Base-by-base conservation (phyloP, 2,329 filamentous ascomycete genomes). In the Ceratocystis colombiana region DNA sequence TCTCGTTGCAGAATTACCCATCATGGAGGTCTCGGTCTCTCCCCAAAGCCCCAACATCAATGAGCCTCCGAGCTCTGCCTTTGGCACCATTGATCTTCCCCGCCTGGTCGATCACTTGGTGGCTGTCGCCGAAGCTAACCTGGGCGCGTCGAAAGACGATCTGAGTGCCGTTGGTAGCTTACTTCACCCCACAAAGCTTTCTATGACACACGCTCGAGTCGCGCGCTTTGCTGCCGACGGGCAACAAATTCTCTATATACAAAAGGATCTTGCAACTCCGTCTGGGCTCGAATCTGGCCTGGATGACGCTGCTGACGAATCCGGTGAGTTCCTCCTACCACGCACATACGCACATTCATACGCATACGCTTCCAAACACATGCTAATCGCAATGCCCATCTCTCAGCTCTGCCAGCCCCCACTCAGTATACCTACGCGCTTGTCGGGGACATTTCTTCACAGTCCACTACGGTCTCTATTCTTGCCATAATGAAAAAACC, bases 401-500 rank as follows among this genome's bases (percentile, higher is more conserved):
- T 41, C 12, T 12, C 10, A 12, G 37, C 12, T 12, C 37, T 12
- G 37, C 37, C 71, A 82, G 78, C 75, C 62, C 71, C 77, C n/a
- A 72, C 76, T 69, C 78, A 78, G 67, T 92, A 92, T 76, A 82
- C 82, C 62, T 99, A 96, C 75, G 88, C 83, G 22, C 82, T 97
- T 69, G 87, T 89, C 55, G 84, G 86, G 70, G 92, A 97, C 73
- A 85, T 97, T 70, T 86, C 88, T 33, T 88, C 88, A 62, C 87
- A 88, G 41, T 80, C 88, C 59, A 87, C 87, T n/a, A 96, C 91
- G 57, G 84, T 88, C 59, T 87, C 90, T 62, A 96, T 89, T 70
- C 86, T 97, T 70, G 89, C 91, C 66, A 84, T 99, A 71, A 83
- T 96, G 71, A 99, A 99, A 79, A 86, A 90, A 66, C 88, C 93